Conservation (phyloP, 2,329 filamentous ascomycete genomes). For the Beauveria medogensis region DNA sequence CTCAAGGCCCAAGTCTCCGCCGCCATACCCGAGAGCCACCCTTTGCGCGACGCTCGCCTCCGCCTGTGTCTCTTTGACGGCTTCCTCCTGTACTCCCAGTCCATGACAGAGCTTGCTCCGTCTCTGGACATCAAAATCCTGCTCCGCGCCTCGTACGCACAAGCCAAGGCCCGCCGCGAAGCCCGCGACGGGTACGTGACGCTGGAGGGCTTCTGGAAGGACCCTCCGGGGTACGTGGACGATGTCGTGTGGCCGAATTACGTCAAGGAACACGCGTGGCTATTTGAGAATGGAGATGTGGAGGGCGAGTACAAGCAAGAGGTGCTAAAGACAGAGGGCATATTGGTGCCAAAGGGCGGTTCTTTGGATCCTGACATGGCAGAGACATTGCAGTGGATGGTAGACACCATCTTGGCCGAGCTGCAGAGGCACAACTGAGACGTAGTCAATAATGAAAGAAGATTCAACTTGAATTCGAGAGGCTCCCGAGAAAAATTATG, state of each 20-base stretch:
- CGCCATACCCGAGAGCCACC: slow-evolving; percentile 37
- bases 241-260: slow-evolving; percentile 96
- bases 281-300: slow-evolving; percentile 66
- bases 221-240: slow-evolving; percentile 91
- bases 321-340: slow-evolving; percentile 35
- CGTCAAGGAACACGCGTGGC: slow-evolving; percentile 67
- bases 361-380: slow-evolving; percentile 50
- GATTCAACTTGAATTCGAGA: background rate
- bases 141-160: slow-evolving; percentile 58
- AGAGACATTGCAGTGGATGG: slow-evolving; percentile 59
- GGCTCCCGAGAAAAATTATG: background rate
- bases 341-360: slow-evolving; percentile 39
- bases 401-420: slow-evolving; percentile 48
- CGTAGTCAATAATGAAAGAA: background rate
- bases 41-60: slow-evolving; percentile 24
- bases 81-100: slow-evolving; percentile 69
- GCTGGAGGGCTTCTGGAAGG: slow-evolving; percentile 85
- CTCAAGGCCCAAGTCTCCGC: slow-evolving; percentile 39
- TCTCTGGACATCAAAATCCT: slow-evolving; percentile 72
- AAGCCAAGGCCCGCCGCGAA: slow-evolving; percentile 57
- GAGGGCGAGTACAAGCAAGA: slow-evolving; percentile 44
- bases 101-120: slow-evolving; percentile 45
- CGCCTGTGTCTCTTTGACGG: slow-evolving; percentile 74
- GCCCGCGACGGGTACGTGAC: slow-evolving; percentile 71
- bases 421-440: slow-evolving; percentile 24